These are phyloP conservation scores for Zoysia japonica DNA, from an alignment of 176 grass and related monocot species.

Conservation along the genomic window DNA sequence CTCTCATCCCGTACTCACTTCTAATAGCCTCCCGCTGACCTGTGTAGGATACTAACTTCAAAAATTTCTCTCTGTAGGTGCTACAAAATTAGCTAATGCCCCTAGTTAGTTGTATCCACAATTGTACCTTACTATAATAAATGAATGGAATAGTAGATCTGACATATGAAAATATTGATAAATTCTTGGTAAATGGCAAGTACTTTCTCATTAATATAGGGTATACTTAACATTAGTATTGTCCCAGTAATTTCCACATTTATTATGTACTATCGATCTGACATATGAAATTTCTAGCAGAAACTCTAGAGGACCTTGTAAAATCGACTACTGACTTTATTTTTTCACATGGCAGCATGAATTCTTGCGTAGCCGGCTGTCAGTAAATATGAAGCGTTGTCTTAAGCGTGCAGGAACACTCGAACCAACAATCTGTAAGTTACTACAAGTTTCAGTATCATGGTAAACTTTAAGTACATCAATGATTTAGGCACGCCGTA, in stretches of 20 bases:
- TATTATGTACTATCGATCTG: not conserved
- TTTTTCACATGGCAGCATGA: constrained; percentile 16
- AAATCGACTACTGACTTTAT: not conserved
- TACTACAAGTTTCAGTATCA: not conserved
- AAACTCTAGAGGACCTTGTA: not conserved
- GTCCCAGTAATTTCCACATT: not conserved
- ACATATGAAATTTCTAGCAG: not conserved
- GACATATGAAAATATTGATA: too few relatives aligned
- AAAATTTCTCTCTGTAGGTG: too few relatives aligned
- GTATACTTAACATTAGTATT: not conserved
- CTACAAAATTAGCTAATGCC: too few relatives aligned
- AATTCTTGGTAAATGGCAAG: too few relatives aligned
- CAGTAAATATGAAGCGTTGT: not conserved
- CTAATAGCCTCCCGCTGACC: too few relatives aligned
- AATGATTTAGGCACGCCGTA: not conserved
- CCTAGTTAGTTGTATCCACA: too few relatives aligned
- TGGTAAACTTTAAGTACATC: not conserved
- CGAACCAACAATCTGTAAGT: not conserved
- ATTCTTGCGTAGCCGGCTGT: constrained; percentile 1
- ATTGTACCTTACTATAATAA: too few relatives aligned
- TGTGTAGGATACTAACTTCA: too few relatives aligned
- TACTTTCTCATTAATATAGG: not conserved
- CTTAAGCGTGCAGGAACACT: not conserved
- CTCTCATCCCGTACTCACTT: too few relatives aligned
- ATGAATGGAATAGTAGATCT: too few relatives aligned